Conservation (phyloP, 495 filamentous ascomycete species). For the Lophiostoma macrostomum region DNA sequence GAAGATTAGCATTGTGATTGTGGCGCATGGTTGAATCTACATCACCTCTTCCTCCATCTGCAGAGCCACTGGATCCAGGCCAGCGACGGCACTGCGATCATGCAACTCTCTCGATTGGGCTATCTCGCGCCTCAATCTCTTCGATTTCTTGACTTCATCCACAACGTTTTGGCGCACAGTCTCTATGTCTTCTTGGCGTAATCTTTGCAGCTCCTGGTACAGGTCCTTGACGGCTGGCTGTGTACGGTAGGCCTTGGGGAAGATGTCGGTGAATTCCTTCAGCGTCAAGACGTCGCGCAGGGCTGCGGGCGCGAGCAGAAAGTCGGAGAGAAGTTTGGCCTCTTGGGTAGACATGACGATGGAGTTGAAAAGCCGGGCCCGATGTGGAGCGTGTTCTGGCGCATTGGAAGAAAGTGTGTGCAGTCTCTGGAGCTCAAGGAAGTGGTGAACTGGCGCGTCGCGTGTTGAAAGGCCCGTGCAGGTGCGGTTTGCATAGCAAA, state of each 20-base stretch:
- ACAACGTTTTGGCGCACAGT: conserved; percentile 65
- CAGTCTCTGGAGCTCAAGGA: background rate
- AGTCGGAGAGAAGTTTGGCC: conserved; percentile 67
- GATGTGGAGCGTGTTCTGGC: background rate
- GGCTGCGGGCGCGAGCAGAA: conserved; percentile 71
- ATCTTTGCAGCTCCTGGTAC: conserved; percentile 75
- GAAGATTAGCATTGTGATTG: no score
- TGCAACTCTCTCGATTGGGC: conserved; percentile 52
- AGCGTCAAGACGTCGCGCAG: conserved; percentile 70
- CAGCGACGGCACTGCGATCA: conserved; percentile 51
- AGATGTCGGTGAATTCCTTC: conserved; percentile 70
- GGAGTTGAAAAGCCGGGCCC: background rate
- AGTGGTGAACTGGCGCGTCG: conserved; percentile 3
- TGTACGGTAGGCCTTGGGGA: conserved; percentile 64
- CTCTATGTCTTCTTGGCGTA: conserved; percentile 66
- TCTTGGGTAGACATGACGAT: conserved; percentile 68
- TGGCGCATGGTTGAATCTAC: no score
- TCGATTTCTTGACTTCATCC: conserved; percentile 61
- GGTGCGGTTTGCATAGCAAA: background rate
- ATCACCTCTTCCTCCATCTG: conserved; percentile 71
- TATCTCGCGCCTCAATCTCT: conserved; percentile 59
- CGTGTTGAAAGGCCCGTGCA: conserved; percentile 5
- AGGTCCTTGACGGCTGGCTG: conserved; percentile 70
- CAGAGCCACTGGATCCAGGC: conserved; percentile 51
- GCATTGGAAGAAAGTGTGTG: background rate